A percentile compares a stretch with the other conserved stretches of the same genome.
Evolutionary conservation across 768 basidiomycete species (phyloP).

Genomic region (Boletellus ananas): DNA sequence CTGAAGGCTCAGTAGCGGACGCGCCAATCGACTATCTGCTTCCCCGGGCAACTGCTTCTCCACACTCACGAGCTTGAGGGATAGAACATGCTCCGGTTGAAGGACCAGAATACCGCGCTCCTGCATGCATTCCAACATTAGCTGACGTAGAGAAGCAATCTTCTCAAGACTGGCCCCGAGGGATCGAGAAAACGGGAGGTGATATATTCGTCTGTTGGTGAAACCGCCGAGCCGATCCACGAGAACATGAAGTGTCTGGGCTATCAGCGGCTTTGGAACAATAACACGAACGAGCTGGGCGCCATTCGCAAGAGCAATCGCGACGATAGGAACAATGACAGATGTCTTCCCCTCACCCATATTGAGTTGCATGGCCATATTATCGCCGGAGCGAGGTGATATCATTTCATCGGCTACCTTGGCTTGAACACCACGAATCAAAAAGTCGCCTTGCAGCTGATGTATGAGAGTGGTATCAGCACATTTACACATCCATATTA

Average conservation of each 20-base stretch:
- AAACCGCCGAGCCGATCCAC: constrained; percentile 41
- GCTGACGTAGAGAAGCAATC: constrained; percentile 15
- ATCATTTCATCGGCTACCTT: constrained; percentile 45
- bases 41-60: constrained; percentile 9
- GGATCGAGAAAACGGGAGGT: constrained; percentile 44
- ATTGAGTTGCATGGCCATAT: constrained; percentile 44
- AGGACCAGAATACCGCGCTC: constrained; percentile 39
- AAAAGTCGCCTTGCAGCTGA: constrained; percentile 45
- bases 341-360: constrained; percentile 57
- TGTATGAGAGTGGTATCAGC: background rate
- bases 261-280: constrained; percentile 40
- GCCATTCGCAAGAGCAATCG: constrained; percentile 39
- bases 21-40: constrained; percentile 10
- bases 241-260: constrained; percentile 45
- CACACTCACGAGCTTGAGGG: constrained; percentile 39
- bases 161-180: too few species aligned
- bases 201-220: constrained; percentile 41
- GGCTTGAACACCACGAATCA: constrained; percentile 41
- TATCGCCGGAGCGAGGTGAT: constrained; percentile 31
- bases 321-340: constrained; percentile 42
- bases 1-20: constrained; percentile 19
- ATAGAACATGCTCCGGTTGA: constrained; percentile 51
- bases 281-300: constrained; percentile 41
- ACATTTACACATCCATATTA: background rate
- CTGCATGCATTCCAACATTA: constrained; percentile 29